Percentiles rank a stretch among this genome's conserved stretches.
Conservation (phyloP, 148 eudicot species). For the Cornus suecica region DNA sequence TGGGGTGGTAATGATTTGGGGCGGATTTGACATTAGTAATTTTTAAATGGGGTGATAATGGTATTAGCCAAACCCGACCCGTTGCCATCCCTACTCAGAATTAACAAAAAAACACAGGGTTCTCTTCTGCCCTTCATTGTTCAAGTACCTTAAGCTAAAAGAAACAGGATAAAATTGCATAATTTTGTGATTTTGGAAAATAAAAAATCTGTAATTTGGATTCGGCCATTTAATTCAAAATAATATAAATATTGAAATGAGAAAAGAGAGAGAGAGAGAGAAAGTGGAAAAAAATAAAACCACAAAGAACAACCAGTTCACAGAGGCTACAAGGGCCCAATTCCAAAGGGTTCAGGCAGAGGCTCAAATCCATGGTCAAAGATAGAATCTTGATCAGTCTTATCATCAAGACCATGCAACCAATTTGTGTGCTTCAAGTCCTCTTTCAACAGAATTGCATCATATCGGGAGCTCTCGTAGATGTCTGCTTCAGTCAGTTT, state of each 20-base stretch:
- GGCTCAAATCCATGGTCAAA: constrained; percentile 83
- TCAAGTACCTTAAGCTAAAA: background rate
- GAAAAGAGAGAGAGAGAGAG: no score
- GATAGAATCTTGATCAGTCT: constrained; percentile 65
- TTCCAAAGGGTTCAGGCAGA: constrained; percentile 72
- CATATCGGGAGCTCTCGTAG: constrained; percentile 91
- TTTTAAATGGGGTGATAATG: no score
- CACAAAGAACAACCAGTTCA: constrained; percentile 6
- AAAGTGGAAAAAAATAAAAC: background rate
- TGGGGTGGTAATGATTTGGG: no score
- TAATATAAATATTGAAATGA: background rate
- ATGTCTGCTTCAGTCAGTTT: constrained; percentile 62
- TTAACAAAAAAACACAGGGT: background rate
- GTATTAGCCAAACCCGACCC: no score
- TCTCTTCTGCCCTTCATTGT: background rate
- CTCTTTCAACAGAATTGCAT: constrained; percentile 81
- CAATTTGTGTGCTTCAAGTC: constrained; percentile 84
- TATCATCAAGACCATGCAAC: constrained; percentile 79
- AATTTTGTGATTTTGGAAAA: constrained; percentile 1
- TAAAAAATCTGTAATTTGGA: background rate
- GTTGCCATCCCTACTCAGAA: no score
- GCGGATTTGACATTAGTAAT: no score
- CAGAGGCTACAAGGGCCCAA: constrained; percentile 51
- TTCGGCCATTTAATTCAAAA: background rate
- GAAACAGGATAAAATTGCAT: background rate